These are phyloP conservation scores for Penicillium aurantiogriseum DNA, from an alignment of 2,329 filamentous ascomycete genomes.

Conservation along the genomic window DNA sequence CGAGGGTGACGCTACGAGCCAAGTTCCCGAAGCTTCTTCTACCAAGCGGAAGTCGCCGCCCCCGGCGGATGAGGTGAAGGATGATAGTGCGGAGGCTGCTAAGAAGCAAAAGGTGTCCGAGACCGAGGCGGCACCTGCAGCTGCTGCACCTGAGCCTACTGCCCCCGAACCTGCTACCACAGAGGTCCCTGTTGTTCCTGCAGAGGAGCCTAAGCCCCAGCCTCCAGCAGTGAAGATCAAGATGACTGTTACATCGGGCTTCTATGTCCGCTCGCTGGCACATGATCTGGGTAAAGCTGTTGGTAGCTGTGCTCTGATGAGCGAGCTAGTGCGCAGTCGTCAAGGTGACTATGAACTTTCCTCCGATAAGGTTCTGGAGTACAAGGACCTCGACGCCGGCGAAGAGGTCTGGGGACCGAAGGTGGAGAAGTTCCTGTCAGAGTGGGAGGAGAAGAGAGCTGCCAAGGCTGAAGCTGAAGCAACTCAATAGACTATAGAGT, in stretches of 20 bases:
- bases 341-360: conserved; percentile 78
- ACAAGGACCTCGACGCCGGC: conserved; percentile 69
- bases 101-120: conserved; percentile 37
- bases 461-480: conserved; percentile 11
- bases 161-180: conserved; percentile 14
- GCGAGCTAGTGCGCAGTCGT: conserved; percentile 72
- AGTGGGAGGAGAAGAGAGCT: conserved; percentile 48
- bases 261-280: conserved; percentile 92
- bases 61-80: conserved; percentile 22
- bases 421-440: conserved; percentile 58
- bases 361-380: conserved; percentile 71
- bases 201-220: conserved; percentile 23
- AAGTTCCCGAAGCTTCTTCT: conserved; percentile 16
- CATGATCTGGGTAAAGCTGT: conserved; percentile 86
- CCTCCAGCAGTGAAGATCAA: conserved; percentile 76
- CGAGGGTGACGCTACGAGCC: conserved; percentile 33
- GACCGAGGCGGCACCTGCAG: conserved; percentile 21
- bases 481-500: background rate
- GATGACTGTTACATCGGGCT: conserved; percentile 92
- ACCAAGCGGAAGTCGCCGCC: conserved; percentile 39
- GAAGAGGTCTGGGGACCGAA: conserved; percentile 81
- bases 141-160: conserved; percentile 9
- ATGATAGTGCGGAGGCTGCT: conserved; percentile 17
- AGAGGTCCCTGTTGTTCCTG: conserved; percentile 13
- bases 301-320: conserved; percentile 81